These are phyloP conservation scores for Colletotrichum graminicola DNA, from an alignment of 2,329 filamentous ascomycete species.

Conservation along the genomic window DNA sequence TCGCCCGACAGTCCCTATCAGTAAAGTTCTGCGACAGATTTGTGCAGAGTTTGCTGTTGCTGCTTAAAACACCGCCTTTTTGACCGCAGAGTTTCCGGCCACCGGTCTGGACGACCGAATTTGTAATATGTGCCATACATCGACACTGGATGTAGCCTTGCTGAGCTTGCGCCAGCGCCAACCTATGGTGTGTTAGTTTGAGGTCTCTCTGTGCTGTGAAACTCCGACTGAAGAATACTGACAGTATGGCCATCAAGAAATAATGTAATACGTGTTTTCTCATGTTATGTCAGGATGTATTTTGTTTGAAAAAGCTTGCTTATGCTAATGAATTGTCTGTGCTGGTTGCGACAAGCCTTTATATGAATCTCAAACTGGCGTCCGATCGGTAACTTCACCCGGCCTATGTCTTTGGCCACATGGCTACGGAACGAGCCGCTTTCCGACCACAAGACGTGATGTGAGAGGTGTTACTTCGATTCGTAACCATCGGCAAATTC, in stretches of 20 bases:
- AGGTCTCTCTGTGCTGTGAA: not conserved
- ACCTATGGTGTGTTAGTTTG: not conserved
- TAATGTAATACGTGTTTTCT: constrained; percentile 29
- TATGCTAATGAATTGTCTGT: not conserved
- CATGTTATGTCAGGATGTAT: constrained; percentile 1
- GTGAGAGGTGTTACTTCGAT: not conserved
- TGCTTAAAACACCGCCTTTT: constrained; percentile 28
- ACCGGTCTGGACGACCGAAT: constrained; percentile 22
- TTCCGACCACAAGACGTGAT: not conserved
- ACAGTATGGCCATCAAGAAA: constrained; percentile 30
- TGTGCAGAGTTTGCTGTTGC: constrained; percentile 34
- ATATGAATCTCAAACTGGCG: constrained; percentile 12
- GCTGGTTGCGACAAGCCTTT: constrained; percentile 2
- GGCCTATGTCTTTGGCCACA: not conserved
- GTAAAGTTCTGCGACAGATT: constrained; percentile 25
- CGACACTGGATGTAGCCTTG: constrained; percentile 35
- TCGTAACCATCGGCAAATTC: not conserved
- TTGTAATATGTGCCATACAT: constrained; percentile 21
- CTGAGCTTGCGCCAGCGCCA: constrained; percentile 33
- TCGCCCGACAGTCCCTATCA: constrained; percentile 29
- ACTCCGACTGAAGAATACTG: not conserved
- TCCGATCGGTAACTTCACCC: not conserved
- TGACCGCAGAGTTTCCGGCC: constrained; percentile 28
- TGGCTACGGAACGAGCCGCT: not conserved
- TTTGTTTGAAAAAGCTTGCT: not conserved